Conservation (phyloP, 169 alveolate species). For the Plasmodium ovale region DNA sequence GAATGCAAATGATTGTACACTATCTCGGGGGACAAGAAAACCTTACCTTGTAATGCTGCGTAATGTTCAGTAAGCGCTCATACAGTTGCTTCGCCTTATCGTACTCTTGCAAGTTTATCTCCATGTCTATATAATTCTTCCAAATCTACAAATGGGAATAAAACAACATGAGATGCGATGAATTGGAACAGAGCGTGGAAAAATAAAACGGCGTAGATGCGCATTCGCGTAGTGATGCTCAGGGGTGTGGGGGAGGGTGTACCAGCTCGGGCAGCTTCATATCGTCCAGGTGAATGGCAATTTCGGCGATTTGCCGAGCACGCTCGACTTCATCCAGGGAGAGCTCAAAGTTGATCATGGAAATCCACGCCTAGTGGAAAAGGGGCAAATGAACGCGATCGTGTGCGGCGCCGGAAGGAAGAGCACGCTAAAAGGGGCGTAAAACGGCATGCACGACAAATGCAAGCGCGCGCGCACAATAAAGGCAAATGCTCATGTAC, state of each 20-base stretch:
- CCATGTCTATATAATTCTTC: constrained; percentile 88
- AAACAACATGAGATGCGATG: background rate
- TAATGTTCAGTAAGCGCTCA: constrained; percentile 91
- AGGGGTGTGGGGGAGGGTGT: background rate
- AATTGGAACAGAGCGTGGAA: too few relatives aligned
- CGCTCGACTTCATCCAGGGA: constrained; percentile 92
- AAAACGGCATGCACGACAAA: too few relatives aligned
- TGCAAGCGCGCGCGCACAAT: too few relatives aligned
- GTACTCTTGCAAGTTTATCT: constrained; percentile 80
- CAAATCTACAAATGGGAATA: constrained; percentile 78
- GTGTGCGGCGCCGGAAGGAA: background rate
- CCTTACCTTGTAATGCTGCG: constrained; percentile 92
- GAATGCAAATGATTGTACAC: too few relatives aligned
- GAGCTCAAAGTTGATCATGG: constrained; percentile 92
- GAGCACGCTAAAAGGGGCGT: background rate
- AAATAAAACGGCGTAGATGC: background rate
- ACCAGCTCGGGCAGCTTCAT: constrained; percentile 95
- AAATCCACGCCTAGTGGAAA: constrained; percentile 88
- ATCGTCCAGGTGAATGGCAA: constrained; percentile 88
- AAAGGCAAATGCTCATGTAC: too few relatives aligned
- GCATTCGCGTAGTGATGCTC: background rate
- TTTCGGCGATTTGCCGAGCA: constrained; percentile 91
- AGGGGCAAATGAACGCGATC: background rate
- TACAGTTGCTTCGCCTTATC: constrained; percentile 91
- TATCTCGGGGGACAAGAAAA: too few relatives aligned